Evolutionary conservation across 139 green algal species (phyloP).

Genomic region (Haematococcus lacustris): DNA sequence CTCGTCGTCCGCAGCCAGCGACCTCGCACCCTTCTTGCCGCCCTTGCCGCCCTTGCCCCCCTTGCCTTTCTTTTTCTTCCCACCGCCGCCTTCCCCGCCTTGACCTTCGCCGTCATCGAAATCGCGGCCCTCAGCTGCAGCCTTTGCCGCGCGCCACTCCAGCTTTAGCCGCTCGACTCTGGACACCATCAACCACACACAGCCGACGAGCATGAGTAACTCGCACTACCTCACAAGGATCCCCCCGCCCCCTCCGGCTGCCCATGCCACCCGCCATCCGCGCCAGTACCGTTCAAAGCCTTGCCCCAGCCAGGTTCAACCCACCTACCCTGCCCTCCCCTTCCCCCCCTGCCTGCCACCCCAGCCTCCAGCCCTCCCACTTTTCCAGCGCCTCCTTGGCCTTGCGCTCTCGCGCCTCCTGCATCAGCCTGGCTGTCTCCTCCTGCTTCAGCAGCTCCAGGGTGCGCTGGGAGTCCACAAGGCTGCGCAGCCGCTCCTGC

Average conservation of each 20-base stretch:
- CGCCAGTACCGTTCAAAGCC: too few species aligned
- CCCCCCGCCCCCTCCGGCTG: neutral
- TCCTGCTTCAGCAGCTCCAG: slow-evolving; percentile 12
- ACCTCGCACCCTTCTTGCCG: neutral
- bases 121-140: neutral
- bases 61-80: neutral
- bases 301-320: too few species aligned
- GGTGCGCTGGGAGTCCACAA: slow-evolving; percentile 14
- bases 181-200: neutral
- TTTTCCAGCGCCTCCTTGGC: slow-evolving; percentile 17
- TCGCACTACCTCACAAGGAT: neutral
- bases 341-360: too few species aligned
- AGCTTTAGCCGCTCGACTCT: slow-evolving; percentile 21
- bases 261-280: neutral
- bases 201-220: neutral
- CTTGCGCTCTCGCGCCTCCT: slow-evolving; percentile 2
- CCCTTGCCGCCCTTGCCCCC: neutral
- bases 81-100: slow-evolving; percentile 1
- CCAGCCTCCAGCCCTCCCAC: too few species aligned
- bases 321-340: too few species aligned
- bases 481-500: slow-evolving; percentile 9
- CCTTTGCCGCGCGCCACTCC: slow-evolving; percentile 25
- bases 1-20: neutral
- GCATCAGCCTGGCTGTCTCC: neutral
- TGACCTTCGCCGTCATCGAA: neutral